phyloP scores from a whole-genome alignment of 225 moss, liverwort and hornwort species.

The Physcomitrellopsis africana region DNA sequence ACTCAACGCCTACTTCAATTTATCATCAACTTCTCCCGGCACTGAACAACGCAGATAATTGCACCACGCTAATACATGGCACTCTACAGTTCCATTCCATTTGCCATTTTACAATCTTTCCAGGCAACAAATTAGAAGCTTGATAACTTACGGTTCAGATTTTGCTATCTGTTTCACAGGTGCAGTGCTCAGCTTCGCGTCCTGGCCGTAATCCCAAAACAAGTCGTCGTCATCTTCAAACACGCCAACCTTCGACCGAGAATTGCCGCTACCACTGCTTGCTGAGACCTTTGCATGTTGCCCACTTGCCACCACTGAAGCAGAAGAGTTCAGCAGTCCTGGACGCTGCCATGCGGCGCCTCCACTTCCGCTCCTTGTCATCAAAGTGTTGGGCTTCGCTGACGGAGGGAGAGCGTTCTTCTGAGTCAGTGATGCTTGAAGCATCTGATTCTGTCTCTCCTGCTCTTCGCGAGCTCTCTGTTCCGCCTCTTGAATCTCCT shows the following conservation, averaged over 20 bases:
- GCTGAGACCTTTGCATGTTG: conserved; percentile 40
- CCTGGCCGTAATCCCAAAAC: conserved; percentile 90
- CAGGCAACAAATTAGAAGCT: background rate
- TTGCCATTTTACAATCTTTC: background rate
- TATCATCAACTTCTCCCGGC: too few species aligned
- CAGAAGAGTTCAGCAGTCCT: conserved; percentile 50
- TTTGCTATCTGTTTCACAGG: conserved; percentile 74
- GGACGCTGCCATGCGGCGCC: conserved; percentile 97
- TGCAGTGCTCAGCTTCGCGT: conserved; percentile 72
- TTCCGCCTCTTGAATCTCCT: conserved; percentile 97
- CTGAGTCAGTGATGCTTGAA: conserved; percentile 53
- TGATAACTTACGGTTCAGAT: conserved; percentile 65
- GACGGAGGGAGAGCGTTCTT: conserved; percentile 46
- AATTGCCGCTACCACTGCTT: conserved; percentile 41
- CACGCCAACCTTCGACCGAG: conserved; percentile 88
- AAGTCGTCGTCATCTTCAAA: conserved; percentile 68
- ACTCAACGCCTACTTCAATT: background rate
- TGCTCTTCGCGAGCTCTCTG: conserved; percentile 87
- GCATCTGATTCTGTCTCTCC: conserved; percentile 72
- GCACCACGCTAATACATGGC: background rate
- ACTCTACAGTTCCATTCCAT: background rate
- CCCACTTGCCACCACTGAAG: conserved; percentile 27
- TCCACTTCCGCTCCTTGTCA: conserved; percentile 84
- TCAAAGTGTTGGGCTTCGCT: conserved; percentile 72
- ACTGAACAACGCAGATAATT: background rate